Percentiles rank a stretch among this genome's conserved stretches.
Evolutionary conservation across 1,139 yeast species (phyloP).

Genomic region (Spathaspora jeffriesii): DNA sequence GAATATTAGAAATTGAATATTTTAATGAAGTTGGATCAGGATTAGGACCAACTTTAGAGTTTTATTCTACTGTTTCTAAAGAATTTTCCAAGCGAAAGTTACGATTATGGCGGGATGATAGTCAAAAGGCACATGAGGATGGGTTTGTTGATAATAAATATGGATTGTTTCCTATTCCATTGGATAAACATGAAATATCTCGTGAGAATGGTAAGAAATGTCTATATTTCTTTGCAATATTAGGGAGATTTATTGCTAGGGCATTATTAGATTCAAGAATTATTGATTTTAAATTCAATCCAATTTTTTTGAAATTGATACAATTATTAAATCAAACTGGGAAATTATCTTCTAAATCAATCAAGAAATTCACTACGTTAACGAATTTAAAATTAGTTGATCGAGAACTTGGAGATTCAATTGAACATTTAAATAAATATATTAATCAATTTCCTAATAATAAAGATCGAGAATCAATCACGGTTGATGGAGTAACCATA

Average conservation of each 20-base stretch:
- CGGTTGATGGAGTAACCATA: slow-evolving; percentile 43
- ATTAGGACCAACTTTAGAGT: slow-evolving; percentile 93
- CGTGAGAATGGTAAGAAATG: slow-evolving; percentile 44
- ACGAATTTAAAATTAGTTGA: slow-evolving; percentile 58
- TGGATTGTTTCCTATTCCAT: slow-evolving; percentile 79
- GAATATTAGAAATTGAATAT: slow-evolving; percentile 84
- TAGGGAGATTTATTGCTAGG: slow-evolving; percentile 87
- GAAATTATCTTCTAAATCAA: slow-evolving; percentile 15
- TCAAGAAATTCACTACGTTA: slow-evolving; percentile 33
- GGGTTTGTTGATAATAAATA: slow-evolving; percentile 42
- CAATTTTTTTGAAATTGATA: slow-evolving; percentile 60
- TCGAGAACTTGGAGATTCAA: slow-evolving; percentile 58
- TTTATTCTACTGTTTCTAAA: slow-evolving; percentile 78
- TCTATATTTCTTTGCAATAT: slow-evolving; percentile 56
- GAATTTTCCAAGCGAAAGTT: slow-evolving; percentile 61
- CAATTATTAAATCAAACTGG: slow-evolving; percentile 25
- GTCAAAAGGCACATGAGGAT: slow-evolving; percentile 9
- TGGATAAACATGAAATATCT: slow-evolving; percentile 29
- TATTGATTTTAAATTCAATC: slow-evolving; percentile 78
- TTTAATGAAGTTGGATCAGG: slow-evolving; percentile 97
- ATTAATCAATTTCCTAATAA: slow-evolving; percentile 25
- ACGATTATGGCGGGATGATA: slow-evolving; percentile 68
- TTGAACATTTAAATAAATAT: slow-evolving; percentile 51
- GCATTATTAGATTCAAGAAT: slow-evolving; percentile 85
- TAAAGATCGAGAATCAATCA: slow-evolving; percentile 23